Conservation (phyloP, 208 protist species). For the Angomonas ambiguus region DNA sequence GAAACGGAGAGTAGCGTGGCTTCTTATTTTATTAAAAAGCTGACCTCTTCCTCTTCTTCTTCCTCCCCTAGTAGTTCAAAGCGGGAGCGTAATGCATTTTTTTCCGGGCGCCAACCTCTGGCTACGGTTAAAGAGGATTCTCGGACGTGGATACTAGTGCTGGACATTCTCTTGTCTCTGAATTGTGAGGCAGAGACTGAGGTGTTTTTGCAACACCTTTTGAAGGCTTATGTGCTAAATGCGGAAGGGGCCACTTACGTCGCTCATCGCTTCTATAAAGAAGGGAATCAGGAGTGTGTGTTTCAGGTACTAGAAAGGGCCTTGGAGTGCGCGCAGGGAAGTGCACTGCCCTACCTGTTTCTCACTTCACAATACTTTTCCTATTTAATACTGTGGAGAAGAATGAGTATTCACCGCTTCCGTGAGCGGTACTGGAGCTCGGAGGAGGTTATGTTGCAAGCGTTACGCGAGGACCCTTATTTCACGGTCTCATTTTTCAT, state of each 20-base stretch:
- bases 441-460: conserved; percentile 29
- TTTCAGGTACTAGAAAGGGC: conserved; percentile 45
- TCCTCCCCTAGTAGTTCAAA: conserved; percentile 8
- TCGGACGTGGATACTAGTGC: conserved; percentile 31
- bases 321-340: conserved; percentile 23
- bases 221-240: conserved; percentile 31
- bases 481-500: conserved; percentile 48
- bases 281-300: conserved; percentile 16
- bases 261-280: conserved; percentile 28
- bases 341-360: conserved; percentile 35
- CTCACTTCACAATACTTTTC: conserved; percentile 65
- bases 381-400: conserved; percentile 17
- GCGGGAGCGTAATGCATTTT: conserved; percentile 20
- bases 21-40: conserved; percentile 15
- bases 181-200: conserved; percentile 12
- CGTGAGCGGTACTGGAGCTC: conserved; percentile 53
- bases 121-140: conserved; percentile 12
- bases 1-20: not conserved
- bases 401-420: conserved; percentile 49
- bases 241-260: conserved; percentile 58
- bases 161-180: conserved; percentile 28
- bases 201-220: conserved; percentile 24
- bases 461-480: conserved; percentile 24
- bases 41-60: conserved; percentile 6
- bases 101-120: conserved; percentile 1